A percentile compares a stretch with the other conserved stretches of the same genome.
Conservation (phyloP, 2,329 filamentous ascomycete genomes). For the Tetracladium maxilliforme region DNA sequence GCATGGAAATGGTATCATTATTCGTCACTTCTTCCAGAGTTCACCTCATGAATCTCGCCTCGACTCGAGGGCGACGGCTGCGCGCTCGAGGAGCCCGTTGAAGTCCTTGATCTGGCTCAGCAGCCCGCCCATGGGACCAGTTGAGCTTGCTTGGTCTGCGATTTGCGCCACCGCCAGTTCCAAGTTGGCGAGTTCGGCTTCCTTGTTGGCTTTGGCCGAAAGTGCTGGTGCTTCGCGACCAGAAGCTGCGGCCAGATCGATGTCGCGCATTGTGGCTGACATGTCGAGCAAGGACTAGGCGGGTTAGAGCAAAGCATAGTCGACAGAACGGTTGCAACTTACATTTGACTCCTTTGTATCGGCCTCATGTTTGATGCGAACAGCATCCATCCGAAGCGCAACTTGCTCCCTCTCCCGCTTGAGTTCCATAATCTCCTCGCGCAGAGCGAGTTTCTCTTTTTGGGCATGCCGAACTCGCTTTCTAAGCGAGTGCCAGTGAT, state of each 20-base stretch:
- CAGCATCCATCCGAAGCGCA: conserved; percentile 44
- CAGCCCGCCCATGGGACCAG: conserved; percentile 31
- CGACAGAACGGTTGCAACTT: conserved; percentile 11
- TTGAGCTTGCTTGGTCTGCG: conserved; percentile 34
- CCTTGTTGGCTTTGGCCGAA: conserved; percentile 27
- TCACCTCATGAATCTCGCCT: too few relatives aligned
- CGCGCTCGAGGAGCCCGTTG: conserved; percentile 47
- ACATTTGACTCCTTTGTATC: conserved; percentile 36
- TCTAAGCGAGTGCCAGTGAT: conserved; percentile 39
- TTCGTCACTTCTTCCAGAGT: too few relatives aligned
- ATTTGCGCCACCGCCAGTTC: conserved; percentile 41
- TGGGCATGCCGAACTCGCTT: conserved; percentile 42
- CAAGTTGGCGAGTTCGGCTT: conserved; percentile 36
- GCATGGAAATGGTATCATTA: too few relatives aligned
- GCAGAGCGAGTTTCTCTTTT: conserved; percentile 36
- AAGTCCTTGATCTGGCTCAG: conserved; percentile 44
- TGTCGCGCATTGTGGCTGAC: conserved; percentile 44
- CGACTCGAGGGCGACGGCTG: conserved; percentile 37
- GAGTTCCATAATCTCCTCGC: conserved; percentile 44
- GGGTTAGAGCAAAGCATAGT: too few relatives aligned
- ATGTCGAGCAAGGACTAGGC: too few relatives aligned
- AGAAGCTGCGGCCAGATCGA: conserved; percentile 40
- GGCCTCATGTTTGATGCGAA: conserved; percentile 43
- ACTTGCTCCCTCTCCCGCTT: conserved; percentile 46
- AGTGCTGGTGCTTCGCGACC: conserved; percentile 32